phyloP scores from a whole-genome alignment of 1,284 basidiomycete species.

The Phaffia rhodozyma region DNA sequence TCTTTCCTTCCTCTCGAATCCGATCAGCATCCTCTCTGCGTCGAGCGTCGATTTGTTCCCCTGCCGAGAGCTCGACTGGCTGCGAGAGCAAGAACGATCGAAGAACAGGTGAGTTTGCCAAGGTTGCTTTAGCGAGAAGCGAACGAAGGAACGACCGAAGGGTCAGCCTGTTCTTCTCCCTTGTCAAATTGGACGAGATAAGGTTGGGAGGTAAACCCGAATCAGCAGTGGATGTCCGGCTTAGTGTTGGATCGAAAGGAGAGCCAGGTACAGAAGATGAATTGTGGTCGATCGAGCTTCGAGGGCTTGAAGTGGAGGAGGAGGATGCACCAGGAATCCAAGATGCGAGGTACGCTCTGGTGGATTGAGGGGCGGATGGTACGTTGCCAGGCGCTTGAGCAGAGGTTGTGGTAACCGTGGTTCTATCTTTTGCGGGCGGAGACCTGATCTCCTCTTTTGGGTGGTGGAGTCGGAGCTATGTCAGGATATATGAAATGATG shows the following conservation, averaged over 20 bases:
- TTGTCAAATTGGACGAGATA: conserved; percentile 46
- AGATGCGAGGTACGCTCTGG: conserved; percentile 14
- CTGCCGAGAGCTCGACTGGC: conserved; percentile 55
- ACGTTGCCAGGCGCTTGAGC: conserved; percentile 19
- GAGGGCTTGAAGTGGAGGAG: background rate
- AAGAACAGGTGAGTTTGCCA: conserved; percentile 75
- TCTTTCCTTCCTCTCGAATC: conserved; percentile 76
- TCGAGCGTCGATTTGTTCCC: conserved; percentile 68
- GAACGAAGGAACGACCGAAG: conserved; percentile 80
- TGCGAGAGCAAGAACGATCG: conserved; percentile 72
- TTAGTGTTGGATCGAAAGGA: conserved; percentile 10
- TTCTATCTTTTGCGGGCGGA: conserved; percentile 77
- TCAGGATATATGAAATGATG: background rate
- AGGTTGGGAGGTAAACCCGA: conserved; percentile 19
- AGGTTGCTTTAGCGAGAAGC: conserved; percentile 57
- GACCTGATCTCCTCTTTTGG: conserved; percentile 62
- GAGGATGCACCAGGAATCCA: conserved; percentile 11
- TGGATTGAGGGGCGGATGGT: conserved; percentile 15
- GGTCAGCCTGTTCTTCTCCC: conserved; percentile 92
- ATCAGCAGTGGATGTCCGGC: conserved; percentile 22
- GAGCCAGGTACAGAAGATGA: conserved; percentile 11
- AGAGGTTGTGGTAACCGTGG: conserved; percentile 44
- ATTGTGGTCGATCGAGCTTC: background rate
- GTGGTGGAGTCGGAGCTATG: conserved; percentile 66
- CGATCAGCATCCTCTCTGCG: conserved; percentile 78